Base-by-base conservation (phyloP, 2,329 filamentous ascomycete genomes). In the Pestalotiopsis sp. region DNA sequence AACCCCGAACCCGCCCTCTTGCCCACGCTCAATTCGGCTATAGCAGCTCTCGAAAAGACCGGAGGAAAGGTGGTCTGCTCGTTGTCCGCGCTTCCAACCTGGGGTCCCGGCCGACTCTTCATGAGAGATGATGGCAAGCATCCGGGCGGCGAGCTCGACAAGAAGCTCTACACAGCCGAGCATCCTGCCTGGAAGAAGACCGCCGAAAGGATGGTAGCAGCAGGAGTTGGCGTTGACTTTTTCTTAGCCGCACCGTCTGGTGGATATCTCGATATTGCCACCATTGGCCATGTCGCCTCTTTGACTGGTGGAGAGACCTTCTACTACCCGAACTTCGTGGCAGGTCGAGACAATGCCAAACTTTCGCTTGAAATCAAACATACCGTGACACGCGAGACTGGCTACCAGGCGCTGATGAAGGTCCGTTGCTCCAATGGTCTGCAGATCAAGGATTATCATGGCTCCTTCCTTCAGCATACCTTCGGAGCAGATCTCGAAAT, bases 341-440 rank as follows among this genome's bases (percentile, higher is more conserved):
- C 92, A 7, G 93, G 93, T 7, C 90, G 96, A 49, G 96, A 99
- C 80, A 90, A 91, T 58, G 86, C 93, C 68, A 97, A 95, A 82
- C 83, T 99, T 52, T 92, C 91, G 2, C 88, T 92, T 62, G 96
- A 99, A 82, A 90, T 99, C 72, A 89, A 91, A 73, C 95, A 98
- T 76, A 90, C 93, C 0, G 90, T 98, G 38, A 94, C 91, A 2
- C 88, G 96, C 71, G 95, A 98, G 79, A 97, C 95, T 61, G 96
- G 96, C 25, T 98, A 93, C 83, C 95, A 98, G 81, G 94, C 94
- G 23, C 84, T 99, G 74, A 97, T 99, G 93, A 99, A 99, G 85
- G 95, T 99, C 68, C 92, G 96, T 71, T 99, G 96, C 83, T 98
- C 95, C 20, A 99, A 97, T 75, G 96, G 96, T 20, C 85, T 99